Base-by-base conservation (phyloP, 1,139 yeast species). In the Saccharomyces pastorianus region DNA sequence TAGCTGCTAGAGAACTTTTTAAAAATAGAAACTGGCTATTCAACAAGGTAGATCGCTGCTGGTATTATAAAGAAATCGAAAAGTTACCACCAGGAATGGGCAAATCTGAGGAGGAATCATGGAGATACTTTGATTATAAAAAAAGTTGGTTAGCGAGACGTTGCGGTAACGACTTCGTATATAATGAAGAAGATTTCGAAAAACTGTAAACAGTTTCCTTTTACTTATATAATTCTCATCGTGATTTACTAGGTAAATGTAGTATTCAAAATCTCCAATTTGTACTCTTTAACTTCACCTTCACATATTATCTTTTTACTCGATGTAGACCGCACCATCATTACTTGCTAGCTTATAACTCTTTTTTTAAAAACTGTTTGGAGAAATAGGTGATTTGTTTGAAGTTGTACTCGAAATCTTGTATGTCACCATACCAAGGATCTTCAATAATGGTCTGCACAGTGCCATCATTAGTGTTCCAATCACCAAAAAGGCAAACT, bases 101-200 rank as follows among this genome's bases (percentile, higher is more conserved):
- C 70, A 68, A 56, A 63, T 46, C 63, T 28, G 79, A 75, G 56
- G 77, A 73, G 77, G 70, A 84, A 77, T 81, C 84, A 60, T 85
- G 93, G 78, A 83, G 84, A 66, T 88, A 86, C 71, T 93, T 93
- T 71, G 99, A 93, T 71, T 88, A 84, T 69, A 95, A 88, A 69
- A 89, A 86, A 61, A 81, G 88, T 44, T 93, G 99, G 98, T 76
- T 85, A 62, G 85, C 88, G 51, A 81, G 95, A 64, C 82, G 95
- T 64, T 68, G 71, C 52, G 66, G 64, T 46, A 56, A 60, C 25
- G 70, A 67, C 52, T 65, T 68, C 50, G 63, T 62, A 23, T 67
- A 65, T 54, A 58, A 61, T 34, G 86, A 82, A 70, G 85, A 88
- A 26, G 80, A 79, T 64, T 83, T 83, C 70, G 82, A 83, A 63